phyloP scores from a whole-genome alignment of 1,284 basidiomycete species.

The Vanrija humicola region DNA sequence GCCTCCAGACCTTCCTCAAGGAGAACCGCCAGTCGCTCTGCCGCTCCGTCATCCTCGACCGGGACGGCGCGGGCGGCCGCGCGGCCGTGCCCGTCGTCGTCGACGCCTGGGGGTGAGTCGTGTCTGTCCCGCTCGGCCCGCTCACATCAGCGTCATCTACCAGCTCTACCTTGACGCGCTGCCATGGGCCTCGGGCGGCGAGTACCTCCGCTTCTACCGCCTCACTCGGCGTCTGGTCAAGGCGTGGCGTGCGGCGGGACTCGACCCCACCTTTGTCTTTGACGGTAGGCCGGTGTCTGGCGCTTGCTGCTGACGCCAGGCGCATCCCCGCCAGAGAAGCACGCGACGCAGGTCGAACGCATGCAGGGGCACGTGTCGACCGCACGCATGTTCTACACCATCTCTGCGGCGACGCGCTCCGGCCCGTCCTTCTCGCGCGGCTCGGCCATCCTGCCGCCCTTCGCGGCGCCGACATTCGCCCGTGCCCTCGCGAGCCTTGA shows the following conservation, averaged over 20 bases:
- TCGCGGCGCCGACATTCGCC: constrained; percentile 61
- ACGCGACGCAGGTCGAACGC: constrained; percentile 63
- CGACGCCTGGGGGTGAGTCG: constrained; percentile 82
- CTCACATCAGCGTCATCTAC: constrained; percentile 66
- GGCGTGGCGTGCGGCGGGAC: constrained; percentile 68
- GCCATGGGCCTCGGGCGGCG: constrained; percentile 82
- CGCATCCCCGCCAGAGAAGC: constrained; percentile 67
- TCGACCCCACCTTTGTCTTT: constrained; percentile 80
- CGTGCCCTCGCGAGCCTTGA: constrained; percentile 56
- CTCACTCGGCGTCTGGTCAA: constrained; percentile 58
- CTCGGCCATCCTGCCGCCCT: constrained; percentile 64
- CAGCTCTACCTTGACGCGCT: constrained; percentile 61
- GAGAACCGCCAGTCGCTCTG: constrained; percentile 65
- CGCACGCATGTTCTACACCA: constrained; percentile 75
- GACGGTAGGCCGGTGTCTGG: constrained; percentile 60
- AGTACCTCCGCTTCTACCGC: constrained; percentile 62
- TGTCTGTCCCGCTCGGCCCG: neutral
- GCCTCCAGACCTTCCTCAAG: constrained; percentile 70
- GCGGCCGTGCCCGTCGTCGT: constrained; percentile 58
- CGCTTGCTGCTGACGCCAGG: constrained; percentile 51
- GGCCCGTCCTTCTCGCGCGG: constrained; percentile 65
- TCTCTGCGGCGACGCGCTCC: constrained; percentile 65
- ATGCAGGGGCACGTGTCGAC: constrained; percentile 59
- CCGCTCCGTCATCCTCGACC: constrained; percentile 52
- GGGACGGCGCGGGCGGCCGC: constrained; percentile 12